phyloP scores from a whole-genome alignment of 1,284 basidiomycete genomes.

The Thecaphora thlaspeos region DNA sequence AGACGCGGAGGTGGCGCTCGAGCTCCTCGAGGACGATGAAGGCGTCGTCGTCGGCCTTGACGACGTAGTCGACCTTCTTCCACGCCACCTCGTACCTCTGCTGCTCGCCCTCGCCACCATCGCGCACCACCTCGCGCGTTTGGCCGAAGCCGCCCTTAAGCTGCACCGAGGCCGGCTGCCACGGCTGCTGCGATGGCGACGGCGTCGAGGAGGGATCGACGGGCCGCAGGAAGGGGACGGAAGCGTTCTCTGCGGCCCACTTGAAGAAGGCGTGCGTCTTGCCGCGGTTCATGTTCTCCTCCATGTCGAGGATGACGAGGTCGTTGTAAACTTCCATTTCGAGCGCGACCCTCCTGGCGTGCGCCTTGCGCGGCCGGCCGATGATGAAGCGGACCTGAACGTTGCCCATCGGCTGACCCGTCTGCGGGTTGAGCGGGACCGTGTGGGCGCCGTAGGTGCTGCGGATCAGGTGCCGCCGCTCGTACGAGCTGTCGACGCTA shows the following conservation, averaged over 20 bases:
- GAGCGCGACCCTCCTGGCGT: constrained; percentile 74
- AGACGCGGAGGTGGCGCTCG: constrained; percentile 52
- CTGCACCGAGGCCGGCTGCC: neutral
- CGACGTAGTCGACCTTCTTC: constrained; percentile 56
- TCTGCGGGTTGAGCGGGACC: constrained; percentile 47
- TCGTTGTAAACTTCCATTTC: constrained; percentile 94
- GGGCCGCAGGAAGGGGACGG: constrained; percentile 68
- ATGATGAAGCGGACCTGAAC: constrained; percentile 88
- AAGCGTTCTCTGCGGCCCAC: constrained; percentile 87
- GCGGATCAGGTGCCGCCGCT: constrained; percentile 83
- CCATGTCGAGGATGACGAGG: constrained; percentile 76
- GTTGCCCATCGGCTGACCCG: constrained; percentile 62
- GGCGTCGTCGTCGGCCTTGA: constrained; percentile 57
- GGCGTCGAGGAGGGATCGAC: constrained; percentile 5
- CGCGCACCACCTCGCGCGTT: constrained; percentile 26
- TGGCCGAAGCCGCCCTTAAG: constrained; percentile 17
- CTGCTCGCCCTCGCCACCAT: constrained; percentile 11
- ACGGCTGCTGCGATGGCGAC: neutral
- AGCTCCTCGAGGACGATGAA: constrained; percentile 54
- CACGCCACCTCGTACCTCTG: constrained; percentile 47
- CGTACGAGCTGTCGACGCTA: constrained; percentile 72
- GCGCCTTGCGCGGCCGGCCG: constrained; percentile 76
- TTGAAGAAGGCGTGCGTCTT: constrained; percentile 79
- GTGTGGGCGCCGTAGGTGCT: constrained; percentile 82
- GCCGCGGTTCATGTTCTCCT: constrained; percentile 88